phyloP scores from a whole-genome alignment of 2,329 filamentous ascomycete genomes.

The Neobulgaria alba region DNA sequence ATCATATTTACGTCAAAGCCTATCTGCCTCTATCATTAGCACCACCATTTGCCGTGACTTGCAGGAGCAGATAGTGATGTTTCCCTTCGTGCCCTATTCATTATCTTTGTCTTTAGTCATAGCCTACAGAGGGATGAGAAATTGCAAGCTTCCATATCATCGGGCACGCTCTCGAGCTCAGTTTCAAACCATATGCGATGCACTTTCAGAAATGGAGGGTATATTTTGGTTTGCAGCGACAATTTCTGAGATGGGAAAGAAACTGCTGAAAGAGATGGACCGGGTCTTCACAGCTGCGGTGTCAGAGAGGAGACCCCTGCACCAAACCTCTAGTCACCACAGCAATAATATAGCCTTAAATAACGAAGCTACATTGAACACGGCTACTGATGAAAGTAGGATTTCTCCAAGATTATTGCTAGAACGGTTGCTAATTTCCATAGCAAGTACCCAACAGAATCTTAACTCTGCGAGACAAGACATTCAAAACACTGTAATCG shows the following conservation, averaged over 20 bases:
- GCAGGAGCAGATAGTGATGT: conserved; percentile 35
- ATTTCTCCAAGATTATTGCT: not conserved
- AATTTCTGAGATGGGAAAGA: conserved; percentile 19
- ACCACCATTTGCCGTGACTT: conserved; percentile 13
- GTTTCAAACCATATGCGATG: conserved; percentile 45
- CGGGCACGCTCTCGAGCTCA: conserved; percentile 44
- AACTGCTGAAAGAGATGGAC: conserved; percentile 20
- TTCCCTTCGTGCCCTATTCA: conserved; percentile 54
- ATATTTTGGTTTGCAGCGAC: conserved; percentile 46
- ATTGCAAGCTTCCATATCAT: conserved; percentile 51
- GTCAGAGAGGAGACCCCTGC: conserved; percentile 3
- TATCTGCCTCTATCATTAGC: conserved; percentile 15
- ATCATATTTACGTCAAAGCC: conserved; percentile 18
- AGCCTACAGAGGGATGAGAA: conserved; percentile 55
- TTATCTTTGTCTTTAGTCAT: conserved; percentile 53
- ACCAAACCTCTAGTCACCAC: not conserved
- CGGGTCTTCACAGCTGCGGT: conserved; percentile 14
- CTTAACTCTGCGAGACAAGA: conserved; percentile 1
- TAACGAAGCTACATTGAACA: not conserved
- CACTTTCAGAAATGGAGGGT: conserved; percentile 44
- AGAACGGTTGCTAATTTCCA: not conserved
- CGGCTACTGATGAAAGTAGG: not conserved
- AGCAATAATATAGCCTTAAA: not conserved
- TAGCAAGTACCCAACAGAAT: not conserved
- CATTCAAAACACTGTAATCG: conserved; percentile 1